Conservation (phyloP, 1,284 basidiomycete genomes). For the Wolfiporia cocos region DNA sequence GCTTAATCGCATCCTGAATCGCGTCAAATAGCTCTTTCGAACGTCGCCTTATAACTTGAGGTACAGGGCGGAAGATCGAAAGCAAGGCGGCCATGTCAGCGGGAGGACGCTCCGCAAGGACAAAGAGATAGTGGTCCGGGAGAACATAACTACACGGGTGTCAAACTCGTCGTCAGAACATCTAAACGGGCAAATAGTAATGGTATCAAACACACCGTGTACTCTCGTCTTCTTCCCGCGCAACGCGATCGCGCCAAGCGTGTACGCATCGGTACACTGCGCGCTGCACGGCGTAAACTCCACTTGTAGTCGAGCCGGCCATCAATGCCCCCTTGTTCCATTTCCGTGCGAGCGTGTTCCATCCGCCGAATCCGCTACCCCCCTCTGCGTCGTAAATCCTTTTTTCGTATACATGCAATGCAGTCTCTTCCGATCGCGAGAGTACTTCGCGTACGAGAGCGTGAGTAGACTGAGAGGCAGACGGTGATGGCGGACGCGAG, state of each 20-base stretch:
- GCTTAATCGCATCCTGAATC: conserved; percentile 46
- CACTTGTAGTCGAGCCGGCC: conserved; percentile 18
- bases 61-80: conserved; percentile 47
- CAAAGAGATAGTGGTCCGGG: conserved; percentile 66
- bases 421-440: conserved; percentile 65
- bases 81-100: conserved; percentile 53
- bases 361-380: conserved; percentile 68
- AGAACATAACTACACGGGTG: conserved; percentile 65
- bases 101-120: conserved; percentile 62
- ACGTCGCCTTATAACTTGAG: conserved; percentile 53
- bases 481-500: conserved; percentile 25
- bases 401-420: conserved; percentile 60
- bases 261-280: conserved; percentile 73
- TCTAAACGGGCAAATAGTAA: no score
- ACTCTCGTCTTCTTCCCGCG: conserved; percentile 87
- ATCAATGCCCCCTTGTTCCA: conserved; percentile 64
- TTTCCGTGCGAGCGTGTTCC: conserved; percentile 72
- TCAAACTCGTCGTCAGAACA: no score
- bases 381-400: conserved; percentile 63
- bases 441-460: conserved; percentile 52
- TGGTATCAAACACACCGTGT: conserved; percentile 64
- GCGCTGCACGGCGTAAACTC: conserved; percentile 32
- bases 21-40: conserved; percentile 58
- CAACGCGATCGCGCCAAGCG: conserved; percentile 79
- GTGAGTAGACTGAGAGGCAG: conserved; percentile 25